Conservation (phyloP, 1,139 yeast genomes). For the Spencermartinsiella ligniputridi region DNA sequence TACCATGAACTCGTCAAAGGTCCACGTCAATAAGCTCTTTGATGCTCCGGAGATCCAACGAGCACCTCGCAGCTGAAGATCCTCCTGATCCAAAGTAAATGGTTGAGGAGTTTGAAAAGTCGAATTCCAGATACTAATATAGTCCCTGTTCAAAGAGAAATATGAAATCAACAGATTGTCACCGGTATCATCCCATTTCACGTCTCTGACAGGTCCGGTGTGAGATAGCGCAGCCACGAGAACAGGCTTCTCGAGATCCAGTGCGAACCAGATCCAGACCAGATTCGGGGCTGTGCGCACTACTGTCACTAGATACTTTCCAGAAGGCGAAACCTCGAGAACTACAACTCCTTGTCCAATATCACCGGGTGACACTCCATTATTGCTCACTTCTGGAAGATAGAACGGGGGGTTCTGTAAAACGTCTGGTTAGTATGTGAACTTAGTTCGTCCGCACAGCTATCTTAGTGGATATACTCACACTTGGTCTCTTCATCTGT, state of each 20-base stretch:
- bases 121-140: conserved; percentile 20
- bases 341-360: conserved; percentile 9
- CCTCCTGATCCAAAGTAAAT: conserved; percentile 6
- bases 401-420: conserved; percentile 13
- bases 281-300: conserved; percentile 20
- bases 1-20: conserved; percentile 4
- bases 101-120: conserved; percentile 9
- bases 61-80: neutral
- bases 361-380: neutral
- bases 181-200: conserved; percentile 16
- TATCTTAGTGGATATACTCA: neutral
- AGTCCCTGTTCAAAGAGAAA: neutral
- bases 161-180: neutral
- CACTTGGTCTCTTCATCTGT: neutral
- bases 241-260: conserved; percentile 4
- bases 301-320: conserved; percentile 16
- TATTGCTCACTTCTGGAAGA: conserved; percentile 5
- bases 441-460: neutral
- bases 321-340: conserved; percentile 15
- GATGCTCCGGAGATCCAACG: neutral
- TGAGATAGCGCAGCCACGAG: conserved; percentile 18
- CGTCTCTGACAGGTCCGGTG: conserved; percentile 13
- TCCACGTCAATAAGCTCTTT: conserved; percentile 5
- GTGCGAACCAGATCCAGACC: conserved; percentile 23
- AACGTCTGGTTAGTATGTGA: neutral